A percentile compares a stretch with the other conserved stretches of the same genome.
These are phyloP conservation scores for Martensiomyces pterosporus DNA, from an alignment of 192 early-diverging fungal species.

Conservation along the genomic window DNA sequence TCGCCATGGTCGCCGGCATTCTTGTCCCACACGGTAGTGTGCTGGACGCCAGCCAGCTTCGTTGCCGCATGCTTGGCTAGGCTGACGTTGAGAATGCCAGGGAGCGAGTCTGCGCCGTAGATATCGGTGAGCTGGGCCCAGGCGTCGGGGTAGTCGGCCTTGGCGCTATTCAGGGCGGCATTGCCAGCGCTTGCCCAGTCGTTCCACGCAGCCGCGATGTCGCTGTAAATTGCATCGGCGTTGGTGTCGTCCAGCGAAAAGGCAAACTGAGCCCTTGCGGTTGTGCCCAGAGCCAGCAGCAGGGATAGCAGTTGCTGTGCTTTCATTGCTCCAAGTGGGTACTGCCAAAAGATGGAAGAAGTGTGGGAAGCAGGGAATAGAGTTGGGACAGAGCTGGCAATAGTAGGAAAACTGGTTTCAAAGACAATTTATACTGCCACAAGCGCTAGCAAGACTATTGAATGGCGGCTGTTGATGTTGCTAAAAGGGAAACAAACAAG, in stretches of 20 bases:
- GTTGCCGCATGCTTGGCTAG: slow-evolving; percentile 15
- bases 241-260: slow-evolving; percentile 21
- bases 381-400: too few species aligned
- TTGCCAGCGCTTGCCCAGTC: slow-evolving; percentile 30
- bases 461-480: too few species aligned
- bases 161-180: slow-evolving; percentile 13
- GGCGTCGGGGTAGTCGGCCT: slow-evolving; percentile 15
- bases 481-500: too few species aligned
- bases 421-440: too few species aligned
- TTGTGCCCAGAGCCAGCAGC: neutral
- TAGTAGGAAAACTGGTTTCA: too few species aligned
- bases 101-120: slow-evolving; percentile 16
- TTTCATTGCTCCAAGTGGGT: too few species aligned
- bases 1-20: slow-evolving; percentile 11
- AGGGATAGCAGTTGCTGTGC: too few species aligned
- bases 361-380: too few species aligned
- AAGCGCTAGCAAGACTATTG: too few species aligned
- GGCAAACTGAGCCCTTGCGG: slow-evolving; percentile 19
- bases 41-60: slow-evolving; percentile 6
- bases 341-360: too few species aligned
- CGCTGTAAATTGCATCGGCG: slow-evolving; percentile 13
- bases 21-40: slow-evolving; percentile 21
- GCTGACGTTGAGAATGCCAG: slow-evolving; percentile 4
- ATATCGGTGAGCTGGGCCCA: slow-evolving; percentile 16
- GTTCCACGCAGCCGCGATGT: slow-evolving; percentile 24